Evolutionary conservation across 2,329 filamentous ascomycete genomes (phyloP).

Genomic region (Epichloe sylvatica): DNA sequence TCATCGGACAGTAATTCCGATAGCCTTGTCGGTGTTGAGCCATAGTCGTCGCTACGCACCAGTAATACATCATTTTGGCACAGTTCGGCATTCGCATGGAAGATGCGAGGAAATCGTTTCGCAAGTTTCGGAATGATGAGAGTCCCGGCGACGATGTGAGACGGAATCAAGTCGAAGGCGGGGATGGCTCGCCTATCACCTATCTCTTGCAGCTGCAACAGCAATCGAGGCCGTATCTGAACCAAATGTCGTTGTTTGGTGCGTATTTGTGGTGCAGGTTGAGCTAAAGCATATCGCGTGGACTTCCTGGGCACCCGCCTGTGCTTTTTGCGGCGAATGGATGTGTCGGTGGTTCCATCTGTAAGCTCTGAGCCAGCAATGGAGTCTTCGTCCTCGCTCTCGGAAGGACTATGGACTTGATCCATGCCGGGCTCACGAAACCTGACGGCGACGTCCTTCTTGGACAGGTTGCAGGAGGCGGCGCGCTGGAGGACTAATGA

Average conservation of each 20-base stretch:
- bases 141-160: constrained; percentile 41
- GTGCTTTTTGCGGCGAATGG: constrained; percentile 23
- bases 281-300: constrained; percentile 53
- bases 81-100: constrained; percentile 48
- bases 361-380: constrained; percentile 28
- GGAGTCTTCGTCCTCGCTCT: constrained; percentile 37
- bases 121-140: constrained; percentile 44
- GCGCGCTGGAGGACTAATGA: constrained; percentile 14
- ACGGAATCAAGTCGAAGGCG: constrained; percentile 59
- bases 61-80: constrained; percentile 57
- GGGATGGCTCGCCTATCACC: constrained; percentile 48
- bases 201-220: constrained; percentile 61
- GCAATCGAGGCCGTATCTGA: constrained; percentile 51
- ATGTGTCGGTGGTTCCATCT: constrained; percentile 30
- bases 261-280: constrained; percentile 46
- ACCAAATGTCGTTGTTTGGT: constrained; percentile 51
- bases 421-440: constrained; percentile 27
- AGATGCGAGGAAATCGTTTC: constrained; percentile 49
- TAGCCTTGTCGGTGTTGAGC: constrained; percentile 12
- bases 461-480: constrained; percentile 25
- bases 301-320: constrained; percentile 38
- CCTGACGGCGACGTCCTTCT: constrained; percentile 30
- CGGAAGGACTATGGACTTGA: constrained; percentile 12
- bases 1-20: constrained; percentile 23
- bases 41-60: constrained; percentile 56